Evolutionary conservation across 306 rosid genomes (phyloP).

Genomic region (Sicyos baderoa): DNA sequence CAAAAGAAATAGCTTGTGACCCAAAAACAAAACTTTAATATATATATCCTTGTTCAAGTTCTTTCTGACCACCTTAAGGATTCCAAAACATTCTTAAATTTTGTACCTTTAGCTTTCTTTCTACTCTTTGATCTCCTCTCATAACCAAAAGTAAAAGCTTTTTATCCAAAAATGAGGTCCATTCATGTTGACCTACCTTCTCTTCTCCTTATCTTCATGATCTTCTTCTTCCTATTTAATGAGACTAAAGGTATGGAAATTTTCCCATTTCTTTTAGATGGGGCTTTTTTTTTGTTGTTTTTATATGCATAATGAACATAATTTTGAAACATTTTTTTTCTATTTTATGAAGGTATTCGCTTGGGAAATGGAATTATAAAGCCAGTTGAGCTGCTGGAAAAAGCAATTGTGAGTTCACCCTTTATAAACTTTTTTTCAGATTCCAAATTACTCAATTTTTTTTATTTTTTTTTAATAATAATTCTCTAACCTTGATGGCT

Average conservation of each 20-base stretch:
- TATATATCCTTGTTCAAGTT: not conserved
- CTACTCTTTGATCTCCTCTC: conserved; percentile 1
- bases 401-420: conserved; percentile 34
- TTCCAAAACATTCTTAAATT: not conserved
- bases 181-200: conserved; percentile 29
- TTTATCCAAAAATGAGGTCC: conserved; percentile 35
- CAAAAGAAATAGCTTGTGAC: not conserved
- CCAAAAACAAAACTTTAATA: not conserved
- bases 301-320: not conserved
- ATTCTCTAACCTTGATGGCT: not conserved
- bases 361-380: conserved; percentile 37
- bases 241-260: conserved; percentile 46
- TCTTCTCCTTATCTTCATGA: conserved; percentile 46
- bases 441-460: not conserved
- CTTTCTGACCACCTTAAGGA: conserved; percentile 8
- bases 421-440: conserved; percentile 8
- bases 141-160: not conserved
- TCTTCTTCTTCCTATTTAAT: conserved; percentile 39
- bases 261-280: not conserved
- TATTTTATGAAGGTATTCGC: conserved; percentile 52
- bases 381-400: conserved; percentile 24
- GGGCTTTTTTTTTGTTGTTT: not conserved
- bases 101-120: not conserved
- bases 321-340: not conserved
- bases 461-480: too few species aligned